These are phyloP conservation scores for Saccharomyces hybrid DNA, from an alignment of 1,139 yeast genomes.

Conservation along the genomic window DNA sequence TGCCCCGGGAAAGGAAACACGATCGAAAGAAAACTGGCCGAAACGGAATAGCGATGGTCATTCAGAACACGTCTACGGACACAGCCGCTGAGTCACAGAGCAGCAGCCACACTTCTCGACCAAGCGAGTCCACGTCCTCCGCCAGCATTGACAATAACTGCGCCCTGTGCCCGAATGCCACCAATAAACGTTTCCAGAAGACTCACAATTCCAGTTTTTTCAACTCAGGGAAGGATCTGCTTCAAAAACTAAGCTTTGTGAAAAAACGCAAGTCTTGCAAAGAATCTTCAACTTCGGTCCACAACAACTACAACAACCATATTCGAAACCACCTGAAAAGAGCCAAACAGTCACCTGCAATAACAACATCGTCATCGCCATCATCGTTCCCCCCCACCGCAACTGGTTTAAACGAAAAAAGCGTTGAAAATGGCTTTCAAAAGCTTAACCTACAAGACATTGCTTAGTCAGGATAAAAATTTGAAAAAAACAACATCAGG, in stretches of 20 bases:
- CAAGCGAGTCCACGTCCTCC: not conserved
- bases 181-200: not conserved
- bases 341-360: not conserved
- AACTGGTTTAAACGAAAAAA: not conserved
- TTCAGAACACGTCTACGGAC: not conserved
- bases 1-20: not conserved
- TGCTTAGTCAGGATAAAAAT: not conserved
- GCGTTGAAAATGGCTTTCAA: not conserved
- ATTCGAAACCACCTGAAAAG: not conserved
- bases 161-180: not conserved
- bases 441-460: not conserved
- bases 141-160: not conserved
- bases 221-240: not conserved
- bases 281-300: not conserved
- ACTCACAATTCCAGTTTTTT: not conserved
- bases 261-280: not conserved
- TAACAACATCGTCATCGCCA: not conserved
- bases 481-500: not conserved
- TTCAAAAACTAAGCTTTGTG: not conserved
- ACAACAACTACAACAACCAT: not conserved
- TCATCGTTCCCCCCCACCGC: not conserved
- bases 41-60: not conserved
- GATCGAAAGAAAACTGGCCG: not conserved
- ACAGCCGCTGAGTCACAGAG: not conserved
- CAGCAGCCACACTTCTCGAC: not conserved